Evolutionary conservation across 164 flowering plant species (phyloP).

Genomic region (Santalum album): DNA sequence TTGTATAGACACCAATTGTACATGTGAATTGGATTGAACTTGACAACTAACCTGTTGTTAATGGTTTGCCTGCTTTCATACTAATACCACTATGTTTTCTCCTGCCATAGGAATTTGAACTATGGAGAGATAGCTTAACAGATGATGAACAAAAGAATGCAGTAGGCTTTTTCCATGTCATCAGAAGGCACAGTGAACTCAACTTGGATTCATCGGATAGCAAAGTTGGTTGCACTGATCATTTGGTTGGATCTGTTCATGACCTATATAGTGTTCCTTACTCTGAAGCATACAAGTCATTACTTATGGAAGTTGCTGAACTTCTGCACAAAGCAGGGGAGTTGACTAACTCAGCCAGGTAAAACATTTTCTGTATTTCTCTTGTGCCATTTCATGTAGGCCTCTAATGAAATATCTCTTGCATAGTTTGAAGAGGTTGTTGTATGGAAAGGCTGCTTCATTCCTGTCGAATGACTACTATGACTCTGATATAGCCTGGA

Average conservation of each 20-base stretch:
- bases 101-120: slow-evolving; percentile 62
- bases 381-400: neutral
- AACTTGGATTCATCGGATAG: slow-evolving; percentile 20
- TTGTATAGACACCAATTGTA: no score
- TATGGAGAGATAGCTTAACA: slow-evolving; percentile 58
- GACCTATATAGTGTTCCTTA: slow-evolving; percentile 66
- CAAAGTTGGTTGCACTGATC: slow-evolving; percentile 9
- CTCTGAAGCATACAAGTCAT: slow-evolving; percentile 48
- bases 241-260: slow-evolving; percentile 12
- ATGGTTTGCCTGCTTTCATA: no score
- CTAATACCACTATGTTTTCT: no score
- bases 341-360: slow-evolving; percentile 67
- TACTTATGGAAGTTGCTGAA: slow-evolving; percentile 60
- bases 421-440: slow-evolving; percentile 75
- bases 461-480: slow-evolving; percentile 90
- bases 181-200: slow-evolving; percentile 58
- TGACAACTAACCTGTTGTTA: no score
- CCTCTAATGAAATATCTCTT: slow-evolving; percentile 8
- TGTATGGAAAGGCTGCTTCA: slow-evolving; percentile 78
- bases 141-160: slow-evolving; percentile 53
- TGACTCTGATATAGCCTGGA: slow-evolving; percentile 96
- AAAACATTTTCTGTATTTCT: slow-evolving; percentile 3
- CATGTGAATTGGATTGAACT: no score
- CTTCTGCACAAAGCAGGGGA: slow-evolving; percentile 81
- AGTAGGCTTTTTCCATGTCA: slow-evolving; percentile 66